Percentiles rank a stretch among this genome's conserved stretches.
Evolutionary conservation across 1,139 yeast genomes (phyloP).

Genomic region (Petasospora rhodanensis): DNA sequence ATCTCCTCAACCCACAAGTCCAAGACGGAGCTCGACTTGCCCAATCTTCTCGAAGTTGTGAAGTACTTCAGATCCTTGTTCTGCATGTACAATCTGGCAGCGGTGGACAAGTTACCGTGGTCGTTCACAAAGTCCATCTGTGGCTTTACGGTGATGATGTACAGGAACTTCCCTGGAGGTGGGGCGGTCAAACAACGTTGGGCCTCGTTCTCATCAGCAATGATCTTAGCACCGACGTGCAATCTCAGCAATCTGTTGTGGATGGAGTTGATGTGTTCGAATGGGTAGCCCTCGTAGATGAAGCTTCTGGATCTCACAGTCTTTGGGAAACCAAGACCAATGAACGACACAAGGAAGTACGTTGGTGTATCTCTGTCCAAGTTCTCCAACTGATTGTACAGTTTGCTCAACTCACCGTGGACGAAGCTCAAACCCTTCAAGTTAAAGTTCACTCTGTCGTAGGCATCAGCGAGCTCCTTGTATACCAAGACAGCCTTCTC

Average conservation of each 20-base stretch:
- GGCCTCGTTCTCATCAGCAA: conserved; percentile 64
- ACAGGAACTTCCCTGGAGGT: conserved; percentile 69
- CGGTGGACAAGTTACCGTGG: conserved; percentile 37
- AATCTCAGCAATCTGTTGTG: conserved; percentile 70
- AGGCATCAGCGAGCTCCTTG: conserved; percentile 72
- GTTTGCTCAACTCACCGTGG: conserved; percentile 62
- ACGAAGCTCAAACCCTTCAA: conserved; percentile 72
- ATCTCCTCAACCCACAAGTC: conserved; percentile 90
- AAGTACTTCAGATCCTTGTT: conserved; percentile 69
- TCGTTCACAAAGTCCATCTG: conserved; percentile 45
- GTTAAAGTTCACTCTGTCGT: conserved; percentile 70
- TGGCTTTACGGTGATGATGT: conserved; percentile 73
- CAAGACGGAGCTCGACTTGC: conserved; percentile 68
- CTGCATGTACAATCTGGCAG: conserved; percentile 66
- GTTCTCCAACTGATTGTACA: conserved; percentile 64
- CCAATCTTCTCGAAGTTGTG: conserved; percentile 64
- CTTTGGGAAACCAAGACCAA: conserved; percentile 82
- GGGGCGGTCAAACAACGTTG: conserved; percentile 41
- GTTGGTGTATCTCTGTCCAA: conserved; percentile 74
- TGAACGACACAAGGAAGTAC: conserved; percentile 72
- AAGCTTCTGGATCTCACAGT: conserved; percentile 72
- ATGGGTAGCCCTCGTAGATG: conserved; percentile 82
- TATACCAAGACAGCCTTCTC: conserved; percentile 77
- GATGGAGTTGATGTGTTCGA: conserved; percentile 82
- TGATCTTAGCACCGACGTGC: conserved; percentile 79